These are phyloP conservation scores for Arabidopsis lyrata DNA, from an alignment of 441 rosid genomes.

Conservation along the genomic window DNA sequence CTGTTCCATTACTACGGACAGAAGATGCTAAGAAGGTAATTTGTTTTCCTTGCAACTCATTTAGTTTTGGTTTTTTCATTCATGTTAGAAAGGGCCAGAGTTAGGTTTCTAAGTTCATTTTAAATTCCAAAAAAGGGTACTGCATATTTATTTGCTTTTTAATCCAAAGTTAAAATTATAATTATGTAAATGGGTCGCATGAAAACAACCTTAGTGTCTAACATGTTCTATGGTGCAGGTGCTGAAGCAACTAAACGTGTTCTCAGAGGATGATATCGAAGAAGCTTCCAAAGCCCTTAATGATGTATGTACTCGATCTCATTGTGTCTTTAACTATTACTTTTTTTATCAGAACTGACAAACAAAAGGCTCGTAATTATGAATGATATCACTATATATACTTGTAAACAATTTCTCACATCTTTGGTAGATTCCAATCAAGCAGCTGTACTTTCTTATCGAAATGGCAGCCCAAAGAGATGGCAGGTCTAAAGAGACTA, in stretches of 20 bases:
- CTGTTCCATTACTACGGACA: slow-evolving; percentile 67
- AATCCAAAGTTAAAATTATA: too few relatives aligned
- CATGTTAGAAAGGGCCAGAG: too few relatives aligned
- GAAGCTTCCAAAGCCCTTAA: slow-evolving; percentile 74
- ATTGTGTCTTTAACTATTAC: slow-evolving; percentile 8
- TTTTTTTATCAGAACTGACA: too few relatives aligned
- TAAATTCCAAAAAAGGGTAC: too few relatives aligned
- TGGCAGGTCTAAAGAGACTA: slow-evolving; percentile 20
- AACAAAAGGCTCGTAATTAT: neutral
- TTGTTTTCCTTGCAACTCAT: too few relatives aligned
- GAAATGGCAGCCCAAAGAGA: slow-evolving; percentile 24
- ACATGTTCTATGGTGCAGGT: slow-evolving; percentile 50
- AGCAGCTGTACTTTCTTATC: slow-evolving; percentile 20
- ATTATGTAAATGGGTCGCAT: too few relatives aligned
- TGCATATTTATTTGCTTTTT: too few relatives aligned
- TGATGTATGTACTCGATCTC: slow-evolving; percentile 57
- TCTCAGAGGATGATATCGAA: slow-evolving; percentile 60
- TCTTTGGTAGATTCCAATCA: slow-evolving; percentile 16
- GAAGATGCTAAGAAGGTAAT: slow-evolving; percentile 77
- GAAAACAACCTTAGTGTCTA: neutral
- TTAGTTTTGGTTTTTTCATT: too few relatives aligned
- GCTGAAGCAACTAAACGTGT: slow-evolving; percentile 67
- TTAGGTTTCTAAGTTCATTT: too few relatives aligned
- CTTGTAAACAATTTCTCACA: neutral
- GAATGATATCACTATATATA: neutral